Base-by-base conservation (phyloP, 345 rosid genomes). In the Brassica nigra region DNA sequence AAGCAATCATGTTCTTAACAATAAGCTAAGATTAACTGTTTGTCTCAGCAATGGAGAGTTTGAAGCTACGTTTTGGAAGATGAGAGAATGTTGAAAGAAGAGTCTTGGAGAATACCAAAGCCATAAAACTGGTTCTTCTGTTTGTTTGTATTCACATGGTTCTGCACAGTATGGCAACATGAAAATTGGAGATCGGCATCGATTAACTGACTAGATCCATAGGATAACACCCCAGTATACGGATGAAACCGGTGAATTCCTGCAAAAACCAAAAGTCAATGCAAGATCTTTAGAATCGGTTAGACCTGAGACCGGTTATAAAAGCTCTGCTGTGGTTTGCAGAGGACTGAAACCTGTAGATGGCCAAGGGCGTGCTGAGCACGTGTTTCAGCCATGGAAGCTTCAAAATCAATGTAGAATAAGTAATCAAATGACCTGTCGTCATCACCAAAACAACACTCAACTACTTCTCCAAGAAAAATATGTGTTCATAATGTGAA, bases 391-490 rank as follows among this genome's bases (percentile, higher is more conserved):
- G 99, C 98, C 97, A 93, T 91, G 16, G 99, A 95, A 49, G 99
- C 98, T 82, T 91, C 95, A 73, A 95, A 90, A 71, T 95, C 98
- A 8, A 90, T 83, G 80, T 88, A 93, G 78, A 95, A 95, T 30
- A 95, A 88, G 85, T 93, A 93, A 85, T 95, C 98, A 39, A 95
- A 93, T 83, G 85, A 91, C 89, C 99, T 95, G 87, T 70, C 64
- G 31, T 75, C 76, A 70, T 63, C 71, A 82, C 86, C 70, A 69
- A 83, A 78, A 62, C 65, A 81, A 49, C 67, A 73, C 65, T 77
- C 64, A 76, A 76, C 42, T 44, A 68, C 47, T 62, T 31, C 42
- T 36, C 3, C 12, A 2, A 10, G 10, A 47, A 55, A 47, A 73
- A n/a, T 2, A 68, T 61, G 59, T 59, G 14, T 42, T 23, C 39